Percentiles rank a stretch among this genome's conserved stretches.
phyloP scores from a whole-genome alignment of 495 filamentous ascomycete species.

The Hypomontagnella submonticulosa region DNA sequence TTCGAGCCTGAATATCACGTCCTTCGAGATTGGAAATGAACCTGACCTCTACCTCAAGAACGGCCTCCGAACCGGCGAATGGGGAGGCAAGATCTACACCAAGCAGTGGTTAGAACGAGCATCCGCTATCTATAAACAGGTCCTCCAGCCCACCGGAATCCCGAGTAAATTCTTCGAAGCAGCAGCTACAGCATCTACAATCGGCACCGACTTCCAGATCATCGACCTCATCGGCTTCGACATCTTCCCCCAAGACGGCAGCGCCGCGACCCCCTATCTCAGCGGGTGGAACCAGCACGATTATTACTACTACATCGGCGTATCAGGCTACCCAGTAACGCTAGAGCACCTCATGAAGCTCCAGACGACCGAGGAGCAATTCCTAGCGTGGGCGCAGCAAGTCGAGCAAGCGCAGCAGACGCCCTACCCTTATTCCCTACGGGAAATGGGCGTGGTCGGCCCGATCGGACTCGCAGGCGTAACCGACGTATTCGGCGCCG shows the following conservation, averaged over 20 bases:
- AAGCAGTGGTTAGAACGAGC: constrained; percentile 50
- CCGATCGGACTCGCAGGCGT: constrained; percentile 43
- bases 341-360: constrained; percentile 47
- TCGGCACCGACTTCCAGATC: constrained; percentile 52
- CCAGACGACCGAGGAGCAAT: constrained; percentile 48
- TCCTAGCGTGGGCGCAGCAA: constrained; percentile 48
- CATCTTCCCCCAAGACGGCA: constrained; percentile 31
- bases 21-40: constrained; percentile 58
- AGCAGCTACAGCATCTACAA: constrained; percentile 50
- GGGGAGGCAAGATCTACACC: constrained; percentile 49
- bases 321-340: constrained; percentile 39
- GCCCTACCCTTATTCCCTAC: constrained; percentile 45
- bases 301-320: constrained; percentile 55
- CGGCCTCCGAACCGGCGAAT: constrained; percentile 44
- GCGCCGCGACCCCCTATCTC: constrained; percentile 39
- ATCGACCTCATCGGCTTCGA: constrained; percentile 40
- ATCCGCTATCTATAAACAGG: constrained; percentile 45
- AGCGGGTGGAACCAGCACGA: constrained; percentile 54
- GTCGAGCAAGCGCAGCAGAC: constrained; percentile 44
- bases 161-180: constrained; percentile 52
- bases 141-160: constrained; percentile 47
- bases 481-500: constrained; percentile 40
- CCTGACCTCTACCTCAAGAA: constrained; percentile 52
- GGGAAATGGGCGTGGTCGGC: constrained; percentile 51
- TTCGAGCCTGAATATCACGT: constrained; percentile 48